Evolutionary conservation across 257 asterid species (phyloP), one percentile per base, ranked within the genome.

Genomic region (Schizonepeta tenuifolia): DNA sequence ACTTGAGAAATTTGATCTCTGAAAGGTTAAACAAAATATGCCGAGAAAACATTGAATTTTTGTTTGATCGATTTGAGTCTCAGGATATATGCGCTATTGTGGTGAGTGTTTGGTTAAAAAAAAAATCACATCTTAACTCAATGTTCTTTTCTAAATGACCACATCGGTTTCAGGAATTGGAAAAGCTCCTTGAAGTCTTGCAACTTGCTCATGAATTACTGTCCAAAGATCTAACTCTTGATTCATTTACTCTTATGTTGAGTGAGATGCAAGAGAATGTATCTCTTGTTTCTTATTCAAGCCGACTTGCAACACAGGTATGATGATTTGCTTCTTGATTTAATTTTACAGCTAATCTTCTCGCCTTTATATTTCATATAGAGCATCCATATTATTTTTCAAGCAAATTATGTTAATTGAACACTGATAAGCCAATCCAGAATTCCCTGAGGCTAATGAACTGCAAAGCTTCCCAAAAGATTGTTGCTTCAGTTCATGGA

Each of bases 261-360:
- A 88, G 77, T 65, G 99, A 94, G 87, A 94, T 94, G 95, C 97
- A 94, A 89, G 98, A 94, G 88, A 94, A 87, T 65, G 86, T 91
- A 64, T 94, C 99, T 59, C 95, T 94, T 56, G 92, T 94, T 84
- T 91, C 99, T 40, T 94, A 94, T 83, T 94, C 99, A 66, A 91
- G 98, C 84, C 84, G 99, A 56, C 93, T 94, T 86, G 95, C 97
- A 76, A 91, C 96, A 61, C 99, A 94, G 97, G 99, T 94, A 81
- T 47, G 74, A 18, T 22, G 49, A 58, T 55, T 20, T 47, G 12
- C 20, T 71, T 56, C 9, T 46, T 62, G 50, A 31, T 65, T 56
- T 24, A 56, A 2, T n/a, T 70, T 47, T 12, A 33, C 44, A 20
- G 64, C 26, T 54, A 21, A 21, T 18, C 36, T 9, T 12, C 69